Percentiles rank a stretch among this genome's conserved stretches.
These are phyloP conservation scores for Acmispon strigosus DNA, from an alignment of 306 rosid genomes.

Conservation along the genomic window DNA sequence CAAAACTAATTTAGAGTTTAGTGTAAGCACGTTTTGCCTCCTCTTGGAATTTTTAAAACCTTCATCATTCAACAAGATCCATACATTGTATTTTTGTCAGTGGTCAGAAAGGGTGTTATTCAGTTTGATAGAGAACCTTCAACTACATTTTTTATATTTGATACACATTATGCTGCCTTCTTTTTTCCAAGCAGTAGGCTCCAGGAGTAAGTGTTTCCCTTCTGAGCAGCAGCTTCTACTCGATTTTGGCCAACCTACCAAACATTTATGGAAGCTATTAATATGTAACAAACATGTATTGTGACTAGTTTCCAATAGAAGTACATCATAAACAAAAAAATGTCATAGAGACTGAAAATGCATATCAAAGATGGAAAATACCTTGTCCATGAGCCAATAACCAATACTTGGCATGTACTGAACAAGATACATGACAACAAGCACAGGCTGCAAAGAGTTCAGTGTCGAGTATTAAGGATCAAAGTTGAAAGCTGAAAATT, in stretches of 20 bases:
- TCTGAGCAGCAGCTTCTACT: constrained; percentile 73
- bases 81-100: not conserved
- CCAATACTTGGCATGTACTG: constrained; percentile 87
- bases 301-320: not conserved
- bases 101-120: not conserved
- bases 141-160: not conserved
- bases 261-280: constrained; percentile 1
- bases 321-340: not conserved
- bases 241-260: constrained; percentile 70
- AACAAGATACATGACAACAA: constrained; percentile 82
- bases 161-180: constrained; percentile 39
- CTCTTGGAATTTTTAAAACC: not conserved
- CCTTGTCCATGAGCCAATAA: constrained; percentile 97
- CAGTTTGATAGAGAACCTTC: not conserved
- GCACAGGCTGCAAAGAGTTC: constrained; percentile 65
- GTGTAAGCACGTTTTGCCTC: not conserved
- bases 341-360: not conserved
- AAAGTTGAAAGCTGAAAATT: not conserved
- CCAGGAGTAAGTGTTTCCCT: constrained; percentile 70
- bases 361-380: constrained; percentile 14
- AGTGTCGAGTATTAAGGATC: not conserved
- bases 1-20: not conserved
- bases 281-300: not conserved
- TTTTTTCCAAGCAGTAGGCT: constrained; percentile 66
- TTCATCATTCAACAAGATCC: not conserved